These are phyloP conservation scores for Garcia nutans DNA, from an alignment of 345 rosid genomes.

Conservation along the genomic window DNA sequence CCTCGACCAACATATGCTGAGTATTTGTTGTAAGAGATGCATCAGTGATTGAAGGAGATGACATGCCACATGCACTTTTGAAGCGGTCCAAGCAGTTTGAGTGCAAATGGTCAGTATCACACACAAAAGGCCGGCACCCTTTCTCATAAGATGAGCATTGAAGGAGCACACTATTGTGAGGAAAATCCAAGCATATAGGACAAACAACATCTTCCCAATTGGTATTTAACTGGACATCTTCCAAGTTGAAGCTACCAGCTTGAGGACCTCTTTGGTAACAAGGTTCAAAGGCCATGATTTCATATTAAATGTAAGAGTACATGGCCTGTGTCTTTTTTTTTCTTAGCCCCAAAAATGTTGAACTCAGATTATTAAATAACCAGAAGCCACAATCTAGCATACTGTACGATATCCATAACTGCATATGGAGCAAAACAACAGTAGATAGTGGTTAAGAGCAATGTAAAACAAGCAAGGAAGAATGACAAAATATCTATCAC, in stretches of 20 bases:
- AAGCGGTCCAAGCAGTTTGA: slow-evolving; percentile 92
- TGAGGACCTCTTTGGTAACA: slow-evolving; percentile 34
- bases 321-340: slow-evolving; percentile 16
- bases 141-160: slow-evolving; percentile 73
- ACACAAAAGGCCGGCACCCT: slow-evolving; percentile 86
- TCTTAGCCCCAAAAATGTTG: slow-evolving; percentile 9
- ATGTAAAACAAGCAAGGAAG: background rate
- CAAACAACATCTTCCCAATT: slow-evolving; percentile 78
- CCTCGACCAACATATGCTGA: slow-evolving; percentile 40
- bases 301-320: slow-evolving; percentile 27
- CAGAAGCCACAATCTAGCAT: slow-evolving; percentile 7
- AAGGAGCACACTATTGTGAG: slow-evolving; percentile 88
- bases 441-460: background rate
- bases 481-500: background rate
- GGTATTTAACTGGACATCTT: slow-evolving; percentile 51
- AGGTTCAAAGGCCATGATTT: slow-evolving; percentile 45
- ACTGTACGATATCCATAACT: slow-evolving; percentile 10
- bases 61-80: slow-evolving; percentile 65
- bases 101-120: slow-evolving; percentile 81
- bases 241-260: slow-evolving; percentile 31
- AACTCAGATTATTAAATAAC: background rate
- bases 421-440: slow-evolving; percentile 13
- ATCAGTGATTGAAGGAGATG: slow-evolving; percentile 49
- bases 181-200: slow-evolving; percentile 90
- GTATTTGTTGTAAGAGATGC: slow-evolving; percentile 27